Conservation (phyloP, 164 flowering plant species). For the Chloranthus sessilifolius region DNA sequence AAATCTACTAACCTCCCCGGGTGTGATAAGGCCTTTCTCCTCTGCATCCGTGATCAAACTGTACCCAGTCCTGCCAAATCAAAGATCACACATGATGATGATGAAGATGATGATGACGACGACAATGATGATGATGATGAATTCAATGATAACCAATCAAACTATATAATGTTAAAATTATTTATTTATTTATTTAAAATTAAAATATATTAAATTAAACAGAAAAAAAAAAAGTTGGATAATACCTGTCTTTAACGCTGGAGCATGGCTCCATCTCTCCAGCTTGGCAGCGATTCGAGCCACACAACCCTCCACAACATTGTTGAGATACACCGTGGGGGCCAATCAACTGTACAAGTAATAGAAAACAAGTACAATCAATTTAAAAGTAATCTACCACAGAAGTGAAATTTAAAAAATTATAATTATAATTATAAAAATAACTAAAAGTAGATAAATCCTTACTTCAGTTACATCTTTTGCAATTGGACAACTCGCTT, state of each 20-base stretch:
- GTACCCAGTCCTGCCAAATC: conserved; percentile 67
- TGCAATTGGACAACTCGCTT: conserved; percentile 37
- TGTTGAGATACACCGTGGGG: conserved; percentile 80
- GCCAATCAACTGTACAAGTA: conserved; percentile 57
- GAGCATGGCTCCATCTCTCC: conserved; percentile 91
- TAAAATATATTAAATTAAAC: conserved; percentile 11
- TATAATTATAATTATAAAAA: no score
- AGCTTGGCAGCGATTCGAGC: conserved; percentile 75
- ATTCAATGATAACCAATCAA: not conserved
- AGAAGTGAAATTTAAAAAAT: not conserved
- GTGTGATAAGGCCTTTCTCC: conserved; percentile 67
- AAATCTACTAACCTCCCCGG: conserved; percentile 70
- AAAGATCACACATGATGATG: conserved; percentile 1
- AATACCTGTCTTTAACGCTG: conserved; percentile 87
- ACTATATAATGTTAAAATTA: not conserved
- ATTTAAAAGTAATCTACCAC: conserved; percentile 1
- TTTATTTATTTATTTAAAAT: not conserved
- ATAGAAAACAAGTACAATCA: not conserved
- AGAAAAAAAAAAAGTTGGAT: no score
- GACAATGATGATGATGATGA: not conserved
- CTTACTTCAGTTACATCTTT: conserved; percentile 75
- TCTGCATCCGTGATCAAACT: conserved; percentile 93
- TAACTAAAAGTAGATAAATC: no score
- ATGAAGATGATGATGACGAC: not conserved
- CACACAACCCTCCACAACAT: conserved; percentile 70